Evolutionary conservation across 2,329 filamentous ascomycete species (phyloP), one percentile per base, ranked within the genome.

Genomic region (Trichoderma brevicompactum): DNA sequence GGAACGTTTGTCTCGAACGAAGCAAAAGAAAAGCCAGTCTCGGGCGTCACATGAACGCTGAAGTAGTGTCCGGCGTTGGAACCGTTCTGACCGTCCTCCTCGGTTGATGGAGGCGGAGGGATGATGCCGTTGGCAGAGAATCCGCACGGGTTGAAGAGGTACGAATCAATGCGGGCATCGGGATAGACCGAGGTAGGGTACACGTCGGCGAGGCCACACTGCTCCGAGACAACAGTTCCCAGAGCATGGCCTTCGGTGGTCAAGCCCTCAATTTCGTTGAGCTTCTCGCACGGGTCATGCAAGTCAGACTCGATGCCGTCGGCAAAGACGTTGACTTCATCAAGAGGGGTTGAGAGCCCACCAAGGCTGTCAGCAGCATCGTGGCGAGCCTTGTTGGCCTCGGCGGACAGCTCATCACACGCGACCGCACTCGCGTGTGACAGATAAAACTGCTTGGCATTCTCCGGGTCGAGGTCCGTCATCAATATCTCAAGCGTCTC

Each of bases 1-100:
- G 95, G 95, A 4, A 99, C 94, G 72, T 98, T 99, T 70, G 95
- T 98, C 83, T 99, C 95, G 75, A 99, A 99, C 2, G 93, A 97
- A 41, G 95, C 95, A 77, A 96, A 99, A 5, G 94, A 97, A 82
- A 94, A 99, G 73, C 97, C 89, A 13, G 94, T 92, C 83, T 99
- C 95, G 0, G 95, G 95, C 0, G 95, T 99, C 70, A 99, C 95
- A 75, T 99, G 95, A 28, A 99, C 95, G 1, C 94, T 99, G 80
- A 97, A 99, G 81, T 99, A 99, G 79, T 98, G 93, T 46, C 87
- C 90, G 4, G 85, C 81, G 60, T 82, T 82, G 67, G 70, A 69
- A 61, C 71, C 71, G 44, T 72, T 70, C 59, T 72, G 72, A 41
- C 73, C 81, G 40, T 80, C 79, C 44, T 71, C 66, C 53, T 71